phyloP scores from a whole-genome alignment of 192 early-diverging fungal species.

The Gryganskiella cystojenkinii region DNA sequence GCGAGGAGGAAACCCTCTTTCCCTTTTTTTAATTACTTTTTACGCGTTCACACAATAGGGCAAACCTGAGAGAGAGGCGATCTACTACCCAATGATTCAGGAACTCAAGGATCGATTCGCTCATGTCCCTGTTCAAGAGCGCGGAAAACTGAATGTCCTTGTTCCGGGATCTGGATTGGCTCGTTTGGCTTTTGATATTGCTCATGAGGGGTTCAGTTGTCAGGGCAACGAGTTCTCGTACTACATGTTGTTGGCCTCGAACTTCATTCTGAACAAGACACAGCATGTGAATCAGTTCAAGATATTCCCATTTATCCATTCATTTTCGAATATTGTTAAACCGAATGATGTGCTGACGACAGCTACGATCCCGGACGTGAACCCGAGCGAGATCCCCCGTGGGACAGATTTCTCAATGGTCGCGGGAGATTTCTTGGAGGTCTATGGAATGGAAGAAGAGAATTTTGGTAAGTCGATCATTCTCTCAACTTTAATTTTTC shows the following conservation, averaged over 20 bases:
- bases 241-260: slow-evolving; percentile 94
- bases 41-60: slow-evolving; percentile 75
- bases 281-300: slow-evolving; percentile 63
- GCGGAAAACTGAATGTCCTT: slow-evolving; percentile 75
- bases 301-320: slow-evolving; percentile 94
- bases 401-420: slow-evolving; percentile 94
- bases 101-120: slow-evolving; percentile 71
- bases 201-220: slow-evolving; percentile 76
- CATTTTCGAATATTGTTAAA: slow-evolving; percentile 83
- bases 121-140: slow-evolving; percentile 60
- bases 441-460: slow-evolving; percentile 73
- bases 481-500: no score
- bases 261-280: slow-evolving; percentile 93
- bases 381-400: slow-evolving; percentile 72
- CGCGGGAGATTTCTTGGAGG: slow-evolving; percentile 96
- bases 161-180: slow-evolving; percentile 97
- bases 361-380: slow-evolving; percentile 86
- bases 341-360: slow-evolving; percentile 70
- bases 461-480: slow-evolving; percentile 58
- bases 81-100: slow-evolving; percentile 85
- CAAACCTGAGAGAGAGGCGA: slow-evolving; percentile 75
- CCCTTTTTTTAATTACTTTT: background rate
- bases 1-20: no score
- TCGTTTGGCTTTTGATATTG: slow-evolving; percentile 93
- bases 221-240: slow-evolving; percentile 98